Evolutionary conservation across 2,329 filamentous ascomycete species (phyloP), one percentile per base, ranked within the genome.

Genomic region (Penicillium capsulatum): DNA sequence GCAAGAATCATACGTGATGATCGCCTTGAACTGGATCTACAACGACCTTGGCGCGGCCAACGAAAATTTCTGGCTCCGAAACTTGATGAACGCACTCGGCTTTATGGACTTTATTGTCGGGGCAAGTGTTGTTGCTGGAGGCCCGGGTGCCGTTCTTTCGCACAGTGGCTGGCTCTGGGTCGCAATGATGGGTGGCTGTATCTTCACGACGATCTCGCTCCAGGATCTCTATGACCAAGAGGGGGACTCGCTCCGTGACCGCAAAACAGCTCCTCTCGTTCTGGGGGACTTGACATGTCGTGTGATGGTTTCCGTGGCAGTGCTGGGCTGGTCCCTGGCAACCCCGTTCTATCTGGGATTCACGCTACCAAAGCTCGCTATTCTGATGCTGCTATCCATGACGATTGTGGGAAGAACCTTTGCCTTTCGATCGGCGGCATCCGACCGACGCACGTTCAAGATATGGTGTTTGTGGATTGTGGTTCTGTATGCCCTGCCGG

Each of bases 201-300:
- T 68, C 10, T 44, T 52, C n/a, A 63, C 59, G 0, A 69, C 65
- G 0, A 50, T 68, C 10, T 65, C 68, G 6, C 43, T 61, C 1
- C 63, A 67, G 38, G 67, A 69, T 32, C 53, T 68, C 24, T 52
- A 58, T 3, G 66, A 69, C 36, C 57, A 54, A 31, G 45, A 49
- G 7, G 64, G 64, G 0, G 63, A 66, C 36, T 30, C 42, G 0
- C 33, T 39, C 10, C 32, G 42, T 5, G 44, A 35, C 30, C 50
- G 45, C 56, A 35, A 30, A 1, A 53, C 50, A 1, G n/a, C 44
- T n/a, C 47, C 47, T 3, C 24, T 50, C 1, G 34, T 46, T 4
- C 31, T 45, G 16, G 43, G 46, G 7, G 46, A 48, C 31, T 20
- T 3, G 1, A 16, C 8, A 11, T 29, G 33, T 3, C 34, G 46